Conservation (phyloP, 1,139 yeast genomes). For the Spencermartinsiella ligniputridi region DNA sequence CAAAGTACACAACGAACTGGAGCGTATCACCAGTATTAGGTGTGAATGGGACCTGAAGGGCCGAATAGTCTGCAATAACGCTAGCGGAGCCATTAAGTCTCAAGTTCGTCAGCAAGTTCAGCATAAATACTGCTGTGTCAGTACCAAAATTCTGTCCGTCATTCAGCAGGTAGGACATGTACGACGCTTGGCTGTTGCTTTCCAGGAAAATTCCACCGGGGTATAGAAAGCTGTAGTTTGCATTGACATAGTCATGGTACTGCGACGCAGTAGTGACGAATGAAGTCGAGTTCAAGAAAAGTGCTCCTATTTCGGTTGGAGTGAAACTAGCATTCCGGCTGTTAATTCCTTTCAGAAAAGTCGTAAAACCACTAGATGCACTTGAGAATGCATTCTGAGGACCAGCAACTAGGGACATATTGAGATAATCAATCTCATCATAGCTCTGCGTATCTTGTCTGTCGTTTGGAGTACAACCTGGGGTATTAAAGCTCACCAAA, state of each 20-base stretch:
- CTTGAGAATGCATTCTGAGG: constrained; percentile 9
- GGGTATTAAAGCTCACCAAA: constrained; percentile 22
- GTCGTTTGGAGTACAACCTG: constrained; percentile 23
- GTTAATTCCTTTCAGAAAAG: constrained; percentile 18
- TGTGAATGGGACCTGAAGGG: constrained; percentile 33
- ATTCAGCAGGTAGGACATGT: constrained; percentile 10
- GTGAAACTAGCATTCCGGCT: constrained; percentile 13
- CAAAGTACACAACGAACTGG: constrained; percentile 34
- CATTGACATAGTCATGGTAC: constrained; percentile 20
- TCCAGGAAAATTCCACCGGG: constrained; percentile 35
- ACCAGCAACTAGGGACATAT: constrained; percentile 18
- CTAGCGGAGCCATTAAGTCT: constrained; percentile 28
- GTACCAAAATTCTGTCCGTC: constrained; percentile 26
- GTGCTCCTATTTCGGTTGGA: constrained; percentile 10
- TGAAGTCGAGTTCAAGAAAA: constrained; percentile 13
- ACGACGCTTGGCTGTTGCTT: constrained; percentile 18
- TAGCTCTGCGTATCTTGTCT: constrained; percentile 21
- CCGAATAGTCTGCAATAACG: constrained; percentile 31
- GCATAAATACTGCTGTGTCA: constrained; percentile 24
- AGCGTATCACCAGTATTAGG: constrained; percentile 31
- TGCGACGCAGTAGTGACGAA: constrained; percentile 17
- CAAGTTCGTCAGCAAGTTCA: constrained; percentile 30
- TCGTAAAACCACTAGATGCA: constrained; percentile 16
- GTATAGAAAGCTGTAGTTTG: constrained; percentile 22
- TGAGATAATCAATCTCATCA: constrained; percentile 15